Base-by-base conservation (phyloP, 176 grass and related monocot genomes). In the Miscanthus lutarioriparius region DNA sequence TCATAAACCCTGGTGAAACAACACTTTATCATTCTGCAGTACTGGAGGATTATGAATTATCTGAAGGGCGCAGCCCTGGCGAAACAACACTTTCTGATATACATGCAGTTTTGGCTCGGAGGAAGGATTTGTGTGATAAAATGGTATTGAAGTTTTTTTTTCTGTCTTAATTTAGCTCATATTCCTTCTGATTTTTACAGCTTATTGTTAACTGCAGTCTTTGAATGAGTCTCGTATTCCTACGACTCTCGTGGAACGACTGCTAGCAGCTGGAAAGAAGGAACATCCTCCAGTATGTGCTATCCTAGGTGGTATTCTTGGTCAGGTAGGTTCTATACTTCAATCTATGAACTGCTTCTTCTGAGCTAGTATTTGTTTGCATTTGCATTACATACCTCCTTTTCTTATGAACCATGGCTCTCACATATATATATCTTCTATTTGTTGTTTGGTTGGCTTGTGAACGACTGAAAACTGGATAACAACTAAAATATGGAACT, bases 241-340 rank as follows among this genome's bases (percentile, higher is more conserved):
- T 49, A 82, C 80, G 26, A 71, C 51, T 87, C 90, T 96, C 12
- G 44, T 99, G 65, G 88, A 96, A 73, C 87, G 88, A 27, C 75
- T 99, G 80, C 30, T 99, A 84, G 75, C 82, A 63, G 90, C 89
- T 67, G 93, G 97, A 80, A 89, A 81, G 65, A 94, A 92, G 73
- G 86, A 94, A 75, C 78, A 94, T 86, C 93, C 97, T 48, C 87
- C 97, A 81, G 91, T 96, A 41, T 96, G 93, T 89, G 90, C 97
- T 38, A 92, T 96, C 64, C 88, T 99, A 20, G 97, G 93, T n/a
- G 97, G 97, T 83, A 94, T 99, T 86, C 89, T 99, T 81, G 97
- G 97, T 43, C 97, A 99, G 97, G 97, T 99, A 79, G 56, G 80
- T 84, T 62, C 30, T 75, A 35, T 43, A 48, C 22, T 59, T 72